Evolutionary conservation across 352 stramenopile genomes (phyloP).

Genomic region (Phytophthora gonapodyides): DNA sequence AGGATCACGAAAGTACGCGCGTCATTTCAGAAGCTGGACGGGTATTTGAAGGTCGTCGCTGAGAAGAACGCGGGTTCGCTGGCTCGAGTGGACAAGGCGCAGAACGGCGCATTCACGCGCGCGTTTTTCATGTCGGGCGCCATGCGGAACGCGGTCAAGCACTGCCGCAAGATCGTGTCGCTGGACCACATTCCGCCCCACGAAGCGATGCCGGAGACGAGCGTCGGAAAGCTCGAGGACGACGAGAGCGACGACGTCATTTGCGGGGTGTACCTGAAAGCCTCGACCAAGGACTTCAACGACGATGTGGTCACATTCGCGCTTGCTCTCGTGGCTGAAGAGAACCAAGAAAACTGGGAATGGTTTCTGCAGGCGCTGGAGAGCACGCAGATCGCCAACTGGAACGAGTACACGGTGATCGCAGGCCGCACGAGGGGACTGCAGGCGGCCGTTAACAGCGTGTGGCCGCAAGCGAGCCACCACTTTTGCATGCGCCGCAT

Average conservation of each 20-base stretch:
- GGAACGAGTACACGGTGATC: conserved; percentile 75
- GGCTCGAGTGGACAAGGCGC: conserved; percentile 55
- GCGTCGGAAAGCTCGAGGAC: conserved; percentile 48
- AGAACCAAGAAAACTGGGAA: conserved; percentile 74
- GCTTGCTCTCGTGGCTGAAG: conserved; percentile 64
- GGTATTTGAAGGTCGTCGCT: conserved; percentile 65
- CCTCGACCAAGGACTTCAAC: conserved; percentile 76
- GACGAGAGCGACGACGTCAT: conserved; percentile 72
- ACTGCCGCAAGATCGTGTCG: conserved; percentile 65
- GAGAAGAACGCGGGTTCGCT: conserved; percentile 72
- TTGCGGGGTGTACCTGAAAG: conserved; percentile 77
- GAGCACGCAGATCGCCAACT: conserved; percentile 43
- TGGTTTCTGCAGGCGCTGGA: conserved; percentile 72
- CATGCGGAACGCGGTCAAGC: conserved; percentile 55
- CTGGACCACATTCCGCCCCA: conserved; percentile 59
- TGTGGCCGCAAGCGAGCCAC: conserved; percentile 64
- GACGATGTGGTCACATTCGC: conserved; percentile 71
- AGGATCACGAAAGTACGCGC: conserved; percentile 56
- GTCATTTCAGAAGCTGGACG: conserved; percentile 71
- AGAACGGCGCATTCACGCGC: conserved; percentile 61
- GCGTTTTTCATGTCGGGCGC: conserved; percentile 64
- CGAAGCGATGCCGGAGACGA: conserved; percentile 43
- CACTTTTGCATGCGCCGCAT: conserved; percentile 77
- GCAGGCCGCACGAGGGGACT: conserved; percentile 60
- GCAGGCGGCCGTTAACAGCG: conserved; percentile 48